These are phyloP conservation scores for Neurospora sp. DNA, from an alignment of 495 filamentous ascomycete species.

Conservation along the genomic window DNA sequence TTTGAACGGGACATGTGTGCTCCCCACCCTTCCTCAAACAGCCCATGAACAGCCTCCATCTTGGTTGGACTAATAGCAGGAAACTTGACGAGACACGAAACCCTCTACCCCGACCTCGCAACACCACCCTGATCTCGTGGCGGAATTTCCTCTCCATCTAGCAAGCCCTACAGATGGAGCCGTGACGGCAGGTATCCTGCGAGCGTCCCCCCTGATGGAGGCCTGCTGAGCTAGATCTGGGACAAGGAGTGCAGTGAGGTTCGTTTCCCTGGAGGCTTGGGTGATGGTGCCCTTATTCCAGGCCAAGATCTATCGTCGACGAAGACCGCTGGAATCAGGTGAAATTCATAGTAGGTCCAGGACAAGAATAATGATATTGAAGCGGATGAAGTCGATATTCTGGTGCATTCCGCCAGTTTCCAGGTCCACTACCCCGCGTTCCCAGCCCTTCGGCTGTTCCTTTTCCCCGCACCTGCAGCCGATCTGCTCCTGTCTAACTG, in stretches of 20 bases:
- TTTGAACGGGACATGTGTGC: no score
- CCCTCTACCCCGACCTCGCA: neutral
- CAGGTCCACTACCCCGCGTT: no score
- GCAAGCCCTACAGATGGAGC: neutral
- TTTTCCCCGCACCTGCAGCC: no score
- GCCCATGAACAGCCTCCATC: neutral
- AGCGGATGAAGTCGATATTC: neutral
- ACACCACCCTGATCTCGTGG: neutral
- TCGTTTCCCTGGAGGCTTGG: neutral
- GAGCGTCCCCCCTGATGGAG: neutral
- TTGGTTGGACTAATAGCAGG: neutral
- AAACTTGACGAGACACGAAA: neutral
- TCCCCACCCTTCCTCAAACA: neutral
- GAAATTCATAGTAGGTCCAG: no score
- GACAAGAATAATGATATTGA: neutral
- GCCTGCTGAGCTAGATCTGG: neutral
- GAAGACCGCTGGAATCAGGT: no score
- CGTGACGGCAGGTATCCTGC: neutral
- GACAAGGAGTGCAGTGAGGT: neutral
- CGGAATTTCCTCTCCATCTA: neutral
- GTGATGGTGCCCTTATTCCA: neutral
- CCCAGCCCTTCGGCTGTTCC: no score
- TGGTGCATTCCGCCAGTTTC: no score
- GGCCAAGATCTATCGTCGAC: no score
- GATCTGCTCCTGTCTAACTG: no score